Evolutionary conservation across 2,329 filamentous ascomycete genomes (phyloP).

Genomic region (Fusarium tricinctum): DNA sequence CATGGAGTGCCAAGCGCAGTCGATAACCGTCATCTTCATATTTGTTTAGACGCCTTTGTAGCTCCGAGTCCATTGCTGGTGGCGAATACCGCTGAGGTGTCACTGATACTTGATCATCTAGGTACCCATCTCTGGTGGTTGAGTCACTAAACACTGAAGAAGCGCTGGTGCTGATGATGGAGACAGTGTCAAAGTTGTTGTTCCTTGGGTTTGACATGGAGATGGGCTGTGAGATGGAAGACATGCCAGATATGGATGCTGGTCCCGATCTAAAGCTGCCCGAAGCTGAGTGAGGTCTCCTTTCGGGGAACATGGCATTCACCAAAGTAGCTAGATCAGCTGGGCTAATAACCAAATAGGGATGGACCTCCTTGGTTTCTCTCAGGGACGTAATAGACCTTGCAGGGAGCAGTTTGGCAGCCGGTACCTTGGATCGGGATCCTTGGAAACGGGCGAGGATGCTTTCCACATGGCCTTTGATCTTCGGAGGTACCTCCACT

Average conservation of each 20-base stretch:
- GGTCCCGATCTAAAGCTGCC: constrained; percentile 75
- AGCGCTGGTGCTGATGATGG: constrained; percentile 78
- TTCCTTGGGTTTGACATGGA: constrained; percentile 70
- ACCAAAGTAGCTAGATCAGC: constrained; percentile 84
- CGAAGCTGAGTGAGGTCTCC: constrained; percentile 73
- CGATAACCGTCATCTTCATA: constrained; percentile 76
- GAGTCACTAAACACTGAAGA: constrained; percentile 81
- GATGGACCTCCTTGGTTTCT: constrained; percentile 83
- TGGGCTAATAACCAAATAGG: constrained; percentile 83
- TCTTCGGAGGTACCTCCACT: constrained; percentile 68
- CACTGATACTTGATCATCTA: constrained; percentile 67
- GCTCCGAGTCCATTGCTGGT: constrained; percentile 61
- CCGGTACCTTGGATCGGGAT: constrained; percentile 62
- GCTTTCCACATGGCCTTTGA: constrained; percentile 78
- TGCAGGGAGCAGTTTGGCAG: constrained; percentile 75
- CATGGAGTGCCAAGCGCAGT: constrained; percentile 76
- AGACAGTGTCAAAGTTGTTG: constrained; percentile 74
- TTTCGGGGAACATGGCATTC: constrained; percentile 86
- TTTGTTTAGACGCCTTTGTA: constrained; percentile 61
- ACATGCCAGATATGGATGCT: constrained; percentile 78
- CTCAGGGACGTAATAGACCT: constrained; percentile 79
- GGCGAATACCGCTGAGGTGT: constrained; percentile 70
- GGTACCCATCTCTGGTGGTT: constrained; percentile 73
- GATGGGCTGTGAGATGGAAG: constrained; percentile 75
- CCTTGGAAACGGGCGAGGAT: constrained; percentile 76